Conservation (phyloP, 2,329 filamentous ascomycete species). For the Akanthomyces dipterigenus region DNA sequence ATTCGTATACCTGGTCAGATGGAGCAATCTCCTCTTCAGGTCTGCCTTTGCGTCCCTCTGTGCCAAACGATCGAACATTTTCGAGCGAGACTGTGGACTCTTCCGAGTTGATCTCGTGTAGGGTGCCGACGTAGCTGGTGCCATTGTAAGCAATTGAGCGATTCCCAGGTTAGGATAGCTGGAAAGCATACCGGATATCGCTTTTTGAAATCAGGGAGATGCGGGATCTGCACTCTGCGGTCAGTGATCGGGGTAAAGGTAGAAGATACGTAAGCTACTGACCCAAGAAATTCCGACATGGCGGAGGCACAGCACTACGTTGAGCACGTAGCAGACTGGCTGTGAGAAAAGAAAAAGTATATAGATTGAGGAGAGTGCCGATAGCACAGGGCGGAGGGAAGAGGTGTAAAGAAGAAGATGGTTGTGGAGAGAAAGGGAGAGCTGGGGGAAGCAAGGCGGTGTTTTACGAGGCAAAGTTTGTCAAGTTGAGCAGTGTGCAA, state of each 20-base stretch:
- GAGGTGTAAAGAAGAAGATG: slow-evolving; percentile 10
- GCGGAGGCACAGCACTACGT: slow-evolving; percentile 30
- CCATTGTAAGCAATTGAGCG: slow-evolving; percentile 26
- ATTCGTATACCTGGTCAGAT: slow-evolving; percentile 89
- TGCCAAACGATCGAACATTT: slow-evolving; percentile 90
- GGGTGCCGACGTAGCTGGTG: slow-evolving; percentile 81
- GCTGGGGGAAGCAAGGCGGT: slow-evolving; percentile 15
- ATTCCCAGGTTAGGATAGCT: slow-evolving; percentile 10
- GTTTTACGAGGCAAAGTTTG: slow-evolving; percentile 29
- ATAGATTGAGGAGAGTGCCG: slow-evolving; percentile 15
- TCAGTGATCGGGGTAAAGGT: slow-evolving; percentile 24
- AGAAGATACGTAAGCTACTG: not conserved
- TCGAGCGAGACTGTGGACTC: slow-evolving; percentile 94
- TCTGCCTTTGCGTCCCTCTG: slow-evolving; percentile 77
- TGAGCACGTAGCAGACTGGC: slow-evolving; percentile 33
- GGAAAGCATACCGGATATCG: slow-evolving; percentile 74
- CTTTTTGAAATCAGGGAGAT: slow-evolving; percentile 97
- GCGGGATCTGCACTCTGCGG: slow-evolving; percentile 57
- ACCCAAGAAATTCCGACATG: slow-evolving; percentile 59
- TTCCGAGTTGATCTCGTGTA: slow-evolving; percentile 97
- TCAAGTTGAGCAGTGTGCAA: slow-evolving; percentile 19
- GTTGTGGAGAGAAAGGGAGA: slow-evolving; percentile 17
- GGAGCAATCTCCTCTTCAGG: slow-evolving; percentile 76
- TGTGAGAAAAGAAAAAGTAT: slow-evolving; percentile 15
- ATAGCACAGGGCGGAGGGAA: slow-evolving; percentile 15